Evolutionary conservation across 371 early-diverging fungal species (phyloP), one percentile per base, ranked within the genome.

Genomic region (Mortierella sp.): DNA sequence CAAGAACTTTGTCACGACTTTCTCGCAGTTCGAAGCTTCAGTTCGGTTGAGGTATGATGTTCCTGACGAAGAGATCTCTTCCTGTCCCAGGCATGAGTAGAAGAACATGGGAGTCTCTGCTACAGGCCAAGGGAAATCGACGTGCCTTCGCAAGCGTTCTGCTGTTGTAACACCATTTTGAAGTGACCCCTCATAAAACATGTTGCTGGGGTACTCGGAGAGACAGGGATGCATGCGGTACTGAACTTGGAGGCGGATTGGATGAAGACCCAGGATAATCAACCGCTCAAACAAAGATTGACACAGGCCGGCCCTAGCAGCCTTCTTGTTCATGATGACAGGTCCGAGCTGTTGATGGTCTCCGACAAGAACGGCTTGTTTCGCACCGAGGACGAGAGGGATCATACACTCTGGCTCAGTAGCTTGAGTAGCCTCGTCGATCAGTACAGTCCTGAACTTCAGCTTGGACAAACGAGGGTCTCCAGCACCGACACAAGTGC

Each of bases 301-400:
- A 55, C 93, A 92, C 39, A 98, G 85, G 44, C 99, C 99, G 1
- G 97, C 96, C 27, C 91, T 85, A 1, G 96, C 95, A 0, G 98
- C 98, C 63, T 96, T 94, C 81, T 98, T 98, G 86, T 93, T 95
- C 88, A 98, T 90, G 54, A 99, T 94, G 13, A 98, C 98, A 4
- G 99, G 99, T 3, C 98, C 98, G 22, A 99, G 81, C 79, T 99
- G 99, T 82, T 98, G 98, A 78, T 99, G 99, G 81, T 99, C 99
- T 31, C 99, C 99, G 3, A 99, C 98, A 13, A 99, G 85, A 0
- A 99, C 95, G 17, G 93, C 93, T 82, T 98, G 99, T 67, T 94
- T 95, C 52, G 92, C 91, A 4, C 99, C 98, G 48, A 95, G 82
- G 9, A 98, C 95, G 41, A 99, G 85, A 4, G 99, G 99, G 60